Evolutionary conservation across 345 rosid genomes (phyloP).

Genomic region (Draba incana): DNA sequence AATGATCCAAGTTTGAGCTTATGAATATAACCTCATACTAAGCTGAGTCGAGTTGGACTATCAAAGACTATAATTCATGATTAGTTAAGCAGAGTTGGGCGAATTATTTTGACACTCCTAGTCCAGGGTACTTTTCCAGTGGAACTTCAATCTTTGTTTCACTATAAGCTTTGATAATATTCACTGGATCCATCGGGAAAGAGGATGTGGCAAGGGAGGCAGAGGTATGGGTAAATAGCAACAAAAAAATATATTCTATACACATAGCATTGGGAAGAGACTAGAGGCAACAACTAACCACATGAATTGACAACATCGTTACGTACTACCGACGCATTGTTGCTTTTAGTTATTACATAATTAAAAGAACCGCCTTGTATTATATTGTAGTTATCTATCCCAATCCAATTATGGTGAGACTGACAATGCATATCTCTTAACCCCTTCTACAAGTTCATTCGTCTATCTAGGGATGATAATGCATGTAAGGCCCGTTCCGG

Average conservation of each 20-base stretch:
- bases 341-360: constrained; percentile 20
- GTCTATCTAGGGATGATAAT: no score
- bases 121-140: no score
- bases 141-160: no score
- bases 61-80: no score
- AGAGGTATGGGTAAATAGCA: constrained; percentile 4
- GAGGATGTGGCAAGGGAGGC: not conserved
- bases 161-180: not conserved
- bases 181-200: not conserved
- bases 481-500: not conserved
- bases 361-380: constrained; percentile 5
- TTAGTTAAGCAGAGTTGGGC: no score
- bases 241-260: not conserved
- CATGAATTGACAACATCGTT: constrained; percentile 11
- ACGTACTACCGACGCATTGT: constrained; percentile 5
- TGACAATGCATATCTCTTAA: constrained; percentile 10
- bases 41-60: no score
- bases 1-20: no score
- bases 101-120: no score
- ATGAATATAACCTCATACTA: no score
- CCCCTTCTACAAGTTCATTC: not conserved
- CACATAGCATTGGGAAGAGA: constrained; percentile 1
- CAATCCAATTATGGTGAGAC: constrained; percentile 13
- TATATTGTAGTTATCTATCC: constrained; percentile 16
- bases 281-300: constrained; percentile 8